A percentile compares a stretch with the other conserved stretches of the same genome.
These are phyloP conservation scores for Fusarium sp. DNA, from an alignment of 2,329 filamentous ascomycete genomes.

Conservation along the genomic window DNA sequence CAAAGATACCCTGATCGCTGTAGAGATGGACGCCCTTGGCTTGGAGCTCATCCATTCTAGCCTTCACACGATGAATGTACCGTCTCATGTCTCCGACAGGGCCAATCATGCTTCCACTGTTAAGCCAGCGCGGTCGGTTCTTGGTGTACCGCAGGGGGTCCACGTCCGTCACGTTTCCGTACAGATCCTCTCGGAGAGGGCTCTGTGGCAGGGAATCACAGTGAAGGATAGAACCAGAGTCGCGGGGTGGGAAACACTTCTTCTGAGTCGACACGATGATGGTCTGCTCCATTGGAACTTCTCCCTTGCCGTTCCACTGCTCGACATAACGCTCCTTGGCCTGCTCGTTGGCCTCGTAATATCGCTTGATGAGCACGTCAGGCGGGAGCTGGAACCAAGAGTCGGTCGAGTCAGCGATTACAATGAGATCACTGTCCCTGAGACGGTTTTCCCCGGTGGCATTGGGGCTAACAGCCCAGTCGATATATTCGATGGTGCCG, in stretches of 20 bases:
- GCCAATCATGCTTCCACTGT: constrained; percentile 44
- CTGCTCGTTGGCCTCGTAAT: constrained; percentile 30
- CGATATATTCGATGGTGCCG: constrained; percentile 41
- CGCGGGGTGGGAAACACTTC: constrained; percentile 28
- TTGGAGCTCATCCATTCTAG: constrained; percentile 30
- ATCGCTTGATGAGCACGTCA: constrained; percentile 40
- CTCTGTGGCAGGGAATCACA: constrained; percentile 35
- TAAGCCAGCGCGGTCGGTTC: constrained; percentile 40
- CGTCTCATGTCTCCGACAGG: constrained; percentile 35
- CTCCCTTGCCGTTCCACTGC: not conserved
- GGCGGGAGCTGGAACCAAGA: constrained; percentile 46
- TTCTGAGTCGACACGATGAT: constrained; percentile 37
- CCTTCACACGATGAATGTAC: constrained; percentile 35
- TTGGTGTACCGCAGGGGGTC: not conserved
- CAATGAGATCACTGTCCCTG: constrained; percentile 38
- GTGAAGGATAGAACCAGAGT: constrained; percentile 23
- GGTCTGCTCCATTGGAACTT: constrained; percentile 31
- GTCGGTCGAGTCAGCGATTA: constrained; percentile 42
- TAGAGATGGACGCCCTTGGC: constrained; percentile 12
- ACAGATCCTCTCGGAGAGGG: constrained; percentile 26
- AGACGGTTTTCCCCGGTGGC: constrained; percentile 18
- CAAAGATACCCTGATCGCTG: constrained; percentile 45
- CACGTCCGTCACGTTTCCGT: constrained; percentile 30
- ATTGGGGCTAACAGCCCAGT: not conserved
- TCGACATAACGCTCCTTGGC: constrained; percentile 25